Percentiles rank a stretch among this genome's conserved stretches.
Conservation (phyloP, 2,329 filamentous ascomycete genomes). For the Diaporthe capsici region DNA sequence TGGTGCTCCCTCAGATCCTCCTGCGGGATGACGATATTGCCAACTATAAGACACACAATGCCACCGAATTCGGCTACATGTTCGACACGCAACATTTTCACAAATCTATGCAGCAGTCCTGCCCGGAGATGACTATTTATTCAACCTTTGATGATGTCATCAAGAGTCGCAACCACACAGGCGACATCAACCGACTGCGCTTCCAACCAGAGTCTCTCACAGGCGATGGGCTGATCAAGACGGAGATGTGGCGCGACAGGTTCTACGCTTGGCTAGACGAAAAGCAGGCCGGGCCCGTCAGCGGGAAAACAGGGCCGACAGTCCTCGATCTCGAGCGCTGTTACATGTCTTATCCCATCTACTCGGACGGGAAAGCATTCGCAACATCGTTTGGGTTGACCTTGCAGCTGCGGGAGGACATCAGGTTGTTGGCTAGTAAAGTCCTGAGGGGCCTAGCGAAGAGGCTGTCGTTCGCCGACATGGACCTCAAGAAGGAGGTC, state of each 20-base stretch:
- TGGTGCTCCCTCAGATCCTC: constrained; percentile 28
- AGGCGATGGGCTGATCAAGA: constrained; percentile 9
- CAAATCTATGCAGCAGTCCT: constrained; percentile 26
- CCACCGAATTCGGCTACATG: constrained; percentile 34
- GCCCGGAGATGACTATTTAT: constrained; percentile 34
- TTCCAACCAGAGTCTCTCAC: constrained; percentile 28
- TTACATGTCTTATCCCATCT: constrained; percentile 32
- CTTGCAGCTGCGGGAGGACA: constrained; percentile 51
- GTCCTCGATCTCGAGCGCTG: constrained; percentile 28
- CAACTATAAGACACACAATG: constrained; percentile 22
- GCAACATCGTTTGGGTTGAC: constrained; percentile 52
- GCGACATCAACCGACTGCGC: background rate
- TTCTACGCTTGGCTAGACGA: constrained; percentile 27
- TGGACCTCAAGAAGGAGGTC: background rate
- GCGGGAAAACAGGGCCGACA: background rate
- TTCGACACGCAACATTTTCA: constrained; percentile 31
- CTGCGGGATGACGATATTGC: constrained; percentile 16
- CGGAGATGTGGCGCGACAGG: constrained; percentile 15
- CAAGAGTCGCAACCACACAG: background rate
- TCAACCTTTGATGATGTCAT: background rate
- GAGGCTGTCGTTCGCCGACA: background rate
- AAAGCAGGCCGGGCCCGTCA: background rate
- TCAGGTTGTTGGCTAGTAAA: constrained; percentile 44
- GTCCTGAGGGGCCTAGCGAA: constrained; percentile 13
- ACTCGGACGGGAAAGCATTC: constrained; percentile 33